Base-by-base conservation (phyloP, 2,329 filamentous ascomycete species). In the Canariomyces notabilis region DNA sequence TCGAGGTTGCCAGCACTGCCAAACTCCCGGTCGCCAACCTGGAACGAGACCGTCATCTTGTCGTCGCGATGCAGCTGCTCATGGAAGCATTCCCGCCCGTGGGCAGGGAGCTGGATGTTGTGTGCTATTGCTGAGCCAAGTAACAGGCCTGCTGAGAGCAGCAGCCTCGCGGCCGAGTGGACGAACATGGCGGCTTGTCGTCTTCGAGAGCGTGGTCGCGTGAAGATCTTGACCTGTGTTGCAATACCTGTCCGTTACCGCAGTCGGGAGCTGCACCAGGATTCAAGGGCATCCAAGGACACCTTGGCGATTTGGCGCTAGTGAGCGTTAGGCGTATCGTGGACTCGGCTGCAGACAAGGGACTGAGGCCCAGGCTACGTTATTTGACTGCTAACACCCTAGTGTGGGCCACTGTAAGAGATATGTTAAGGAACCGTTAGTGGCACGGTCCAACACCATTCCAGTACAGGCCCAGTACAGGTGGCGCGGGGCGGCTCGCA, bases 1-100 rank as follows among this genome's bases (percentile, higher is more conserved):
- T 97, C 90, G 50, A 98, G 74, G 64, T 96, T 97, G 26, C 91
- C 91, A 48, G 89, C 90, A 42, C 87, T 87, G 42, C 91, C 91
- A 69, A 95, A 96, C 67, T 98, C 93, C 57, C 91, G 77, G 67
- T 98, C 93, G 64, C 93, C 93, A 49, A 97, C 91, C 73, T 97
- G 93, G 77, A 94, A 98, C 22, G 90, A 95, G 50, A 98, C 90
- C 7, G 89, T 96, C 93, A 98, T 98, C 70, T 85, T 87, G 74
- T 98, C 93, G 68, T 95, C 93, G 66, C 79, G 81, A 74, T 95
- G 91, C 50, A 98, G 82, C 59, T 76, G 70, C 74, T 98, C 93
- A 75, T 95, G 87, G 78, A 97, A 98, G 76, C 93, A 98, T 75
- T 98, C 93, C 70, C 89, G 82, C 63, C 89, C 87, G 71, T 98